phyloP scores from a whole-genome alignment of 176 grass and related monocot species.

The Aegilops umbellulata region DNA sequence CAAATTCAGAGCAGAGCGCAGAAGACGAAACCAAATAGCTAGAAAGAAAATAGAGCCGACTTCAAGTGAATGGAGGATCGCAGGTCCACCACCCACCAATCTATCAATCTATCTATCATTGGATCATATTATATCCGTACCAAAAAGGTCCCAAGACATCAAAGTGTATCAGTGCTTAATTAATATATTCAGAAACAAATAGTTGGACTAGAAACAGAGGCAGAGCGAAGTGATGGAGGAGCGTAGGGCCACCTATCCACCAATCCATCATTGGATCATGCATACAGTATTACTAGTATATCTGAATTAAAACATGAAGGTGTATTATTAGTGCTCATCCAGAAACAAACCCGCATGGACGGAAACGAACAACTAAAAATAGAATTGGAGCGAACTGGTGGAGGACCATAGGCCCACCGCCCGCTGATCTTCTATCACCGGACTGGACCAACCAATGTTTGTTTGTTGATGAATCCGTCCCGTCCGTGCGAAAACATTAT shows the following conservation, averaged over 20 bases:
- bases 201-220: not conserved
- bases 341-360: not conserved
- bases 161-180: too few species aligned
- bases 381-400: too few species aligned
- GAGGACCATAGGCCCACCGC: too few species aligned
- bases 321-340: not conserved
- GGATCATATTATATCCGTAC: not conserved
- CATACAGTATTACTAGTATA: too few species aligned
- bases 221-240: not conserved
- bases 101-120: not conserved
- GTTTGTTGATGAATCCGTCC: too few species aligned
- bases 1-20: not conserved
- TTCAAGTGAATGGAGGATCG: not conserved
- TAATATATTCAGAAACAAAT: not conserved
- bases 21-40: too few species aligned
- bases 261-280: not conserved
- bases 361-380: too few species aligned
- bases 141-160: not conserved
- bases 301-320: not conserved
- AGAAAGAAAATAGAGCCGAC: not conserved
- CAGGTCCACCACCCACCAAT: not conserved
- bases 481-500: too few species aligned
- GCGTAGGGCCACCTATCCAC: not conserved
- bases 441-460: too few species aligned
- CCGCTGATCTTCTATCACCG: too few species aligned